phyloP scores from a whole-genome alignment of 495 filamentous ascomycete genomes.

The Rhizodiscina lignyota region DNA sequence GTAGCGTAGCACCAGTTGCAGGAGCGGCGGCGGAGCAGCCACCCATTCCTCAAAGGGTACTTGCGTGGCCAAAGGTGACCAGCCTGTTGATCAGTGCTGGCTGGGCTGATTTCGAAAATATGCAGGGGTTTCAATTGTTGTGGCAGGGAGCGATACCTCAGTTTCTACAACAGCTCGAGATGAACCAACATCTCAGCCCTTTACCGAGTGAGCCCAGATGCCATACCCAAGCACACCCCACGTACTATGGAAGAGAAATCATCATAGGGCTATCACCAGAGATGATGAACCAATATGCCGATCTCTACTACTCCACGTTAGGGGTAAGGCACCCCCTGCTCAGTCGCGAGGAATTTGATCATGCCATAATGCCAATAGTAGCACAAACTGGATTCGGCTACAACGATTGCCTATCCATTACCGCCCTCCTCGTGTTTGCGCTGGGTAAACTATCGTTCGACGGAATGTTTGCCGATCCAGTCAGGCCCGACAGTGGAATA shows the following conservation, averaged over 20 bases:
- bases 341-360: constrained; percentile 32
- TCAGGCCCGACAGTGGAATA: constrained; percentile 30
- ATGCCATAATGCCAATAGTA: constrained; percentile 27
- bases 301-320: constrained; percentile 37
- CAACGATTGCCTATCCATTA: constrained; percentile 28
- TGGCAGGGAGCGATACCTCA: too few relatives aligned
- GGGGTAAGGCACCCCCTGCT: constrained; percentile 39
- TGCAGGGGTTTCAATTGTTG: too few relatives aligned
- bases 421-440: constrained; percentile 39
- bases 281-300: constrained; percentile 30
- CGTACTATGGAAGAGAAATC: too few relatives aligned
- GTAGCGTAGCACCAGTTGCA: too few relatives aligned
- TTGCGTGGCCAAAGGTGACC: too few relatives aligned
- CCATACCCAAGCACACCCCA: too few relatives aligned
- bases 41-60: too few relatives aligned
- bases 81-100: too few relatives aligned
- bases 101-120: too few relatives aligned
- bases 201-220: too few relatives aligned
- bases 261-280: constrained; percentile 28
- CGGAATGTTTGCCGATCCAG: constrained; percentile 26
- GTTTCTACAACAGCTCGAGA: too few relatives aligned
- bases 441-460: constrained; percentile 37
- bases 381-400: constrained; percentile 31
- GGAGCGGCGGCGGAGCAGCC: too few relatives aligned
- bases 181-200: not conserved